Evolutionary conservation across 2,329 filamentous ascomycete genomes (phyloP).

Genomic region (Trichoderma breve): DNA sequence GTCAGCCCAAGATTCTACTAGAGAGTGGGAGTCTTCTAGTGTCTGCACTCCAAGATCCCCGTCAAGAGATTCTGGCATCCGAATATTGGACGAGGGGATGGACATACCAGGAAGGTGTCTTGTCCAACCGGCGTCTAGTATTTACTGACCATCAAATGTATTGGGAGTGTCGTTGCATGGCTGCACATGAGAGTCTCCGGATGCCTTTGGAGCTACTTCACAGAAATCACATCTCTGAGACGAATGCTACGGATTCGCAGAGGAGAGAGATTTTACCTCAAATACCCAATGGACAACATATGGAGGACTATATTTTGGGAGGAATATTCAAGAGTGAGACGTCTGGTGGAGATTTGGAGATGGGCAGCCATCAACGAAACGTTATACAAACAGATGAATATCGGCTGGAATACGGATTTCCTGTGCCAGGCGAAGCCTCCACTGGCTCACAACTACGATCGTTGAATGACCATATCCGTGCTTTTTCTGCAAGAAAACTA

Average conservation of each 20-base stretch:
- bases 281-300: neutral
- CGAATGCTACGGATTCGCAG: neutral
- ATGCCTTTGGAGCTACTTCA: conserved; percentile 7
- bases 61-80: conserved; percentile 15
- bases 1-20: neutral
- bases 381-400: conserved; percentile 4
- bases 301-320: conserved; percentile 9
- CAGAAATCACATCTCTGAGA: neutral
- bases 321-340: conserved; percentile 13
- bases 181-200: conserved; percentile 1
- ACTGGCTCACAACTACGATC: neutral
- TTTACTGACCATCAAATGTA: conserved; percentile 28
- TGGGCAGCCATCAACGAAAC: neutral
- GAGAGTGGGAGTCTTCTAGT: neutral
- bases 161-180: conserved; percentile 25
- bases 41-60: conserved; percentile 9
- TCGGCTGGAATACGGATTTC: conserved; percentile 14
- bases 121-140: conserved; percentile 22
- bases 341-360: neutral
- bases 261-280: neutral
- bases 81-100: conserved; percentile 21
- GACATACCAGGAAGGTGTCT: conserved; percentile 23
- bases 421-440: neutral
- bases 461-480: conserved; percentile 14
- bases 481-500: conserved; percentile 11